phyloP scores from a whole-genome alignment of 2,329 filamentous ascomycete species.

The Myriosclerotinia scirpicola region DNA sequence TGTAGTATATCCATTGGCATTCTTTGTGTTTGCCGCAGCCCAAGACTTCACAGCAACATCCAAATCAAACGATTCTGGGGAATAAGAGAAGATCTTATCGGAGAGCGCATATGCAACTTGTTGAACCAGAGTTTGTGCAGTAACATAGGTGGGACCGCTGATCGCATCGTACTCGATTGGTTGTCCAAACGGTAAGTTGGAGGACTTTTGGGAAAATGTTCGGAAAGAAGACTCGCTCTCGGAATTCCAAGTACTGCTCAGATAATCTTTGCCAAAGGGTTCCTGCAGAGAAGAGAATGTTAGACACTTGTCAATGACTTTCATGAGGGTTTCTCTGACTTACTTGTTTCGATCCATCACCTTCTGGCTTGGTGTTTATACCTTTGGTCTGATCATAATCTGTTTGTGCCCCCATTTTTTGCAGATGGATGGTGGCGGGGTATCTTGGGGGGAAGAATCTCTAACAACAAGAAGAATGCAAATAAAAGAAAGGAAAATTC shows the following conservation, averaged over 20 bases:
- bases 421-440: conserved; percentile 12
- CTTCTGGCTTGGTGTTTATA: conserved; percentile 37
- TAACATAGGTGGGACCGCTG: conserved; percentile 86
- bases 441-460: conserved; percentile 9
- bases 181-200: conserved; percentile 58
- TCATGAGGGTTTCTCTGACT: conserved; percentile 29
- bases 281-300: conserved; percentile 28
- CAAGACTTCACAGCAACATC: conserved; percentile 80
- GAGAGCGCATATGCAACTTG: conserved; percentile 94
- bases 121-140: conserved; percentile 89
- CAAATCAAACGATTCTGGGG: conserved; percentile 87
- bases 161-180: conserved; percentile 59
- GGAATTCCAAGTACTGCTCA: conserved; percentile 39
- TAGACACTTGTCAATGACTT: conserved; percentile 17
- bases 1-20: conserved; percentile 79
- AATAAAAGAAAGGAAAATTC: not conserved
- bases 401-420: conserved; percentile 35
- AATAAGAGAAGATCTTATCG: conserved; percentile 97
- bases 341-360: conserved; percentile 30
- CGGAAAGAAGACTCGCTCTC: conserved; percentile 32
- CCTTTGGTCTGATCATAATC: conserved; percentile 31
- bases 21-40: conserved; percentile 67
- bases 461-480: not conserved
- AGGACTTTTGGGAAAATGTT: conserved; percentile 44
- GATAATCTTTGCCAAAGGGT: conserved; percentile 35